These are phyloP conservation scores for Arachnomyces sp. DNA, from an alignment of 2,329 filamentous ascomycete genomes.

Conservation along the genomic window DNA sequence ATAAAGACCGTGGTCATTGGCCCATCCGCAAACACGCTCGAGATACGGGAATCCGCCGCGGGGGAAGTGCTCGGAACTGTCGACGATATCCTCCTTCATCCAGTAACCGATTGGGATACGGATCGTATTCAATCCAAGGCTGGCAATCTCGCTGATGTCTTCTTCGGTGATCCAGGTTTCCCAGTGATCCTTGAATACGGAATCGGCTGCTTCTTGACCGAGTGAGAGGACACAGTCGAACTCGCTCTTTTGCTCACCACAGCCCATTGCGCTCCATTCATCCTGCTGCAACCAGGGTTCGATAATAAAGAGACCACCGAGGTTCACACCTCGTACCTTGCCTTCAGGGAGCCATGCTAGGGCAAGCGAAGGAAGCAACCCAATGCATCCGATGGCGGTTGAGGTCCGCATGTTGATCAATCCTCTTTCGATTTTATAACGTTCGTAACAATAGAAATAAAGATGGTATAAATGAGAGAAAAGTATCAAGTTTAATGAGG, in stretches of 20 bases:
- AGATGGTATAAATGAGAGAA: no score
- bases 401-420: no score
- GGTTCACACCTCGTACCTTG: constrained; percentile 56
- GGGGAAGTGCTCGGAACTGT: constrained; percentile 42
- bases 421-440: no score
- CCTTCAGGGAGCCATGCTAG: no score
- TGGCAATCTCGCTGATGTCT: constrained; percentile 50
- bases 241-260: no score
- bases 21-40: constrained; percentile 52
- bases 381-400: no score
- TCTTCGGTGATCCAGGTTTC: constrained; percentile 47
- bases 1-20: constrained; percentile 49
- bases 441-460: no score
- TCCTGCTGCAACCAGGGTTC: constrained; percentile 60
- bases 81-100: constrained; percentile 40
- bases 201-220: constrained; percentile 39
- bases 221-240: constrained; percentile 16
- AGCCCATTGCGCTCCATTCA: constrained; percentile 39
- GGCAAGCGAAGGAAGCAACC: no score
- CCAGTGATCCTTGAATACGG: constrained; percentile 49
- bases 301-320: constrained; percentile 57
- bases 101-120: constrained; percentile 60
- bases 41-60: constrained; percentile 53
- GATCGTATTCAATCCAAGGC: constrained; percentile 53
- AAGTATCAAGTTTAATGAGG: no score